Evolutionary conservation across 106 monocot species (phyloP), one percentile per base, ranked within the genome.

Genomic region (Gastrodia elata): DNA sequence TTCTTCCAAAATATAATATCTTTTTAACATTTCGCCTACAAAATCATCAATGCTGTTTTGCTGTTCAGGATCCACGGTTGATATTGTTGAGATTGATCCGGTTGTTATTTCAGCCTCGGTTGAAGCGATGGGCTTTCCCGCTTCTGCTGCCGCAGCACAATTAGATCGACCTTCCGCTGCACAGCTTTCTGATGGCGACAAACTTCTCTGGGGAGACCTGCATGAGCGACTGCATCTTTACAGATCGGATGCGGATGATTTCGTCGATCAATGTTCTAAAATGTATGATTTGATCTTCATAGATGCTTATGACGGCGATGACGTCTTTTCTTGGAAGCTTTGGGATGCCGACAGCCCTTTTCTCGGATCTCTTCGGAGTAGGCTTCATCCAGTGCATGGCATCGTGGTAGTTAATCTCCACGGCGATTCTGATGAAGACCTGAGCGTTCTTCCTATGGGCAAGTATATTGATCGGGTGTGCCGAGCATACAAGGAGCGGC

Each of bases 221-320:
- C 78, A 83, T 43, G 71, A 84, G 2, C 83, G 87, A 25, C 76
- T 98, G 11, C 83, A 75, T 32, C 74, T 98, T n/a, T 76, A 84
- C 77, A 76, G 64, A 73, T 82, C 88, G 22, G 97, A 98, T 43
- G 97, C 93, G 20, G 83, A 85, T 73, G 79, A 88, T 46, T 98
- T 93, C 30, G 55, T 98, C 11, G 20, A 69, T 9, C 68, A 82
- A 8, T 64, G 55, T 49, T 22, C 39, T 2, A 73, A 80, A 30
- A 41, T 67, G 1, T 98, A 98, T 52, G 97, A 98, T 73, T 56
- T 98, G 49, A 80, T 92, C 14, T 90, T 93, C 38, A 68, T 98
- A 41, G 97, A 98, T 76, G 97, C 97, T 28, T 98, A 98, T 71
- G 93, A 98, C 74, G 97, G 97, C 0, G 90, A 93, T n/a, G 97